Conservation (phyloP, 2,329 filamentous ascomycete species). For the Venturia carpophila region DNA sequence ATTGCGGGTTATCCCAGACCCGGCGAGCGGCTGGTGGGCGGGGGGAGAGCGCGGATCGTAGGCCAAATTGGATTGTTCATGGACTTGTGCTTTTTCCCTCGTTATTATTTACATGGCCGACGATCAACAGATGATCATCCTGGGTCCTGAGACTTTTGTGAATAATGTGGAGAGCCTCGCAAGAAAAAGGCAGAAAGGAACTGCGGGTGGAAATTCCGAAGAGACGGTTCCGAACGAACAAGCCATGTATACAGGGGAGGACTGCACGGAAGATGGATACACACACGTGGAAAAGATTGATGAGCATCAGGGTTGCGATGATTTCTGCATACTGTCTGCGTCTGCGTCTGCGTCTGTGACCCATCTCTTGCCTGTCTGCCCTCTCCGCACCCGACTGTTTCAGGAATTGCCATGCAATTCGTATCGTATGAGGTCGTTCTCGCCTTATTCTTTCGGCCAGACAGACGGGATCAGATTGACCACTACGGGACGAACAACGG, state of each 20-base stretch:
- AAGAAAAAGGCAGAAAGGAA: not conserved
- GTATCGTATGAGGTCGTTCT: not conserved
- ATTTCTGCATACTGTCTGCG: not conserved
- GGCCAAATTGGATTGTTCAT: not conserved
- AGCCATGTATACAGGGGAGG: constrained; percentile 1
- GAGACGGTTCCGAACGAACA: not conserved
- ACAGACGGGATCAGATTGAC: not conserved
- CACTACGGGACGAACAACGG: constrained; percentile 1
- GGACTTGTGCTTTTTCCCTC: not conserved
- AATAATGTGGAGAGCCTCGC: constrained; percentile 5
- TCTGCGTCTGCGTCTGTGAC: not conserved
- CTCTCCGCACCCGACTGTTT: not conserved
- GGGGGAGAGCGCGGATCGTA: not conserved
- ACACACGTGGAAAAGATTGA: constrained; percentile 11
- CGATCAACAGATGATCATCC: not conserved
- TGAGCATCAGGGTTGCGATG: constrained; percentile 11
- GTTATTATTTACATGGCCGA: not conserved
- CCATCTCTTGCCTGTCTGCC: not conserved
- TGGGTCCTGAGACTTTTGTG: constrained; percentile 6
- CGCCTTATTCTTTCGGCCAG: not conserved
- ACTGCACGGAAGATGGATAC: not conserved
- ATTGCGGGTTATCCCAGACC: constrained; percentile 9
- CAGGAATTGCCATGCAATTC: not conserved
- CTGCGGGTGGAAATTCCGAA: not conserved
- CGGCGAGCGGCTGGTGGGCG: not conserved